Evolutionary conservation across 768 basidiomycete species (phyloP).

Genomic region (Pleurotus eryngii): DNA sequence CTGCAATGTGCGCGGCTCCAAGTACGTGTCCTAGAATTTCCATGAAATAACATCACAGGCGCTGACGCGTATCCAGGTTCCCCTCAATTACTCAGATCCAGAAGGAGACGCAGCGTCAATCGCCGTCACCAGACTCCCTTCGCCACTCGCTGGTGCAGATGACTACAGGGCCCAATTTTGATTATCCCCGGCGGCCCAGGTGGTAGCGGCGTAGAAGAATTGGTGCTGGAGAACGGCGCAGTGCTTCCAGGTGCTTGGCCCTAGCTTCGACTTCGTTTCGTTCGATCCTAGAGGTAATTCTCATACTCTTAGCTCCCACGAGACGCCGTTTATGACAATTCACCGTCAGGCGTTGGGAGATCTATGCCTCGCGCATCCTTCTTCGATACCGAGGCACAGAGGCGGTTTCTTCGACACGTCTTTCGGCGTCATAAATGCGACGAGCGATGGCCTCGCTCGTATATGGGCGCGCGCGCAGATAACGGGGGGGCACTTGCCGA

Average conservation of each 20-base stretch:
- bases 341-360: constrained; percentile 27
- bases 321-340: neutral
- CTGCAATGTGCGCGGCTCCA: constrained; percentile 24
- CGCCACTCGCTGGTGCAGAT: constrained; percentile 20
- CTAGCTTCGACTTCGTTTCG: constrained; percentile 42
- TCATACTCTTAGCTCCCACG: neutral
- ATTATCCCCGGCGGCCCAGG: constrained; percentile 51
- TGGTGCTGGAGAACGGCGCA: constrained; percentile 20
- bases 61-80: constrained; percentile 29
- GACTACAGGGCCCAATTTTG: constrained; percentile 41
- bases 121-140: constrained; percentile 39
- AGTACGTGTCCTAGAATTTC: constrained; percentile 6
- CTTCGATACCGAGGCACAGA: constrained; percentile 31
- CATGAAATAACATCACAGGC: neutral
- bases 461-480: constrained; percentile 31
- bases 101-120: constrained; percentile 33
- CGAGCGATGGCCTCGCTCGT: constrained; percentile 22
- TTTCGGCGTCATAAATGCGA: constrained; percentile 17
- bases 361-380: constrained; percentile 33
- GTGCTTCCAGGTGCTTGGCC: constrained; percentile 31
- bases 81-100: constrained; percentile 41
- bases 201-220: constrained; percentile 35
- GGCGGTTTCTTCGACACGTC: constrained; percentile 22
- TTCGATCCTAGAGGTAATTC: constrained; percentile 44
- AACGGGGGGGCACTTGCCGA: constrained; percentile 27